A percentile compares a stretch with the other conserved stretches of the same genome.
These are phyloP conservation scores for Oryza glaberrima DNA, from an alignment of 176 grass and related monocot species.

Conservation along the genomic window DNA sequence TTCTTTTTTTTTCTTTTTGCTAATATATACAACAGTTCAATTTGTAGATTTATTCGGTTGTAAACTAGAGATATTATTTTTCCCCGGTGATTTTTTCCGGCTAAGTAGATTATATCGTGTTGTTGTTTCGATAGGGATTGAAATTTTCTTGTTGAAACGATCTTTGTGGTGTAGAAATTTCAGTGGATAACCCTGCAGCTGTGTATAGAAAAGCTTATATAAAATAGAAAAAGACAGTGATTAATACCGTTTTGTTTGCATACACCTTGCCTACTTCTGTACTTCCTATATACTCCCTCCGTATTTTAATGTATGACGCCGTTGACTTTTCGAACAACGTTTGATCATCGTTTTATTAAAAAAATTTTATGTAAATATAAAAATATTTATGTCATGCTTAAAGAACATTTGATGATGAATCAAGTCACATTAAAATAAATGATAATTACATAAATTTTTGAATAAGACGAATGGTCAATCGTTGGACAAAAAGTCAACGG, in stretches of 20 bases:
- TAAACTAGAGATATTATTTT: neutral
- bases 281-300: neutral
- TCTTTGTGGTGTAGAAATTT: neutral
- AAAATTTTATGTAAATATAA: no score
- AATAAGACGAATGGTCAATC: no score
- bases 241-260: neutral
- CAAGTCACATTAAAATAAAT: no score
- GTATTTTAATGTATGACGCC: no score
- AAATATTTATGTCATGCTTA: no score
- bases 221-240: neutral
- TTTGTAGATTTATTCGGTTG: conserved; percentile 17
- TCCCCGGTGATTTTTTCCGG: neutral
- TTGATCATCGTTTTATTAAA: no score
- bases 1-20: no score
- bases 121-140: neutral
- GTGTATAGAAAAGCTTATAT: neutral
- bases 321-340: no score
- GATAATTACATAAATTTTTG: no score
- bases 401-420: no score
- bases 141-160: neutral
- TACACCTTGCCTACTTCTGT: neutral
- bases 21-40: neutral
- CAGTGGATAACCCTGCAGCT: neutral
- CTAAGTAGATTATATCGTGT: neutral
- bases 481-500: no score